Evolutionary conservation across 768 basidiomycete species (phyloP), one percentile per base, ranked within the genome.

Genomic region (Suillus hirtellus): DNA sequence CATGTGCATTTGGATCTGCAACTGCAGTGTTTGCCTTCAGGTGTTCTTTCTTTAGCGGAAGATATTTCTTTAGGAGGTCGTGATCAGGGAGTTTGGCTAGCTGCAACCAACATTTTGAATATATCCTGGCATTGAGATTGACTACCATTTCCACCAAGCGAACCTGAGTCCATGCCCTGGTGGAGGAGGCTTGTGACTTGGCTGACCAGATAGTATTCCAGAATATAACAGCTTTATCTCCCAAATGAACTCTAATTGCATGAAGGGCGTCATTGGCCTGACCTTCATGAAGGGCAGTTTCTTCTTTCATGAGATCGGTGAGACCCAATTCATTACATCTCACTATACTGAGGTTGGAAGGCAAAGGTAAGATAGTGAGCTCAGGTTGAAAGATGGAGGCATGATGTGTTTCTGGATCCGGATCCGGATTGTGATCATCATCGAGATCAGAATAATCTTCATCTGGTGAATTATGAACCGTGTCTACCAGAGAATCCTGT

Each of bases 221-320:
- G 37, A 56, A 65, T 7, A 65, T 42, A 14, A 65, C 54, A 10
- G 67, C 58, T 43, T 68, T 69, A 27, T 69, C 31, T 1, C 60
- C 61, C 4, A 69, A 44, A 7, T 61, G 46, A 4, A 60, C 12
- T 14, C 61, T 4, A 10, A 69, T 21, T 1, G 46, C 49, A 1
- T 70, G 59, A 10, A 70, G 62, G 12, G 63, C 52, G 38, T 70
- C 67, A 59, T 70, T 70, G 10, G 67, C 69, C n/a, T 68, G 63
- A 4, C 63, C 62, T 49, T 63, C 40, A 3, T 44, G 0, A 2
- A 68, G 62, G n/a, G 59, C 14, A 17, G 56, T 37, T 42, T 70
- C 68, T 50, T 63, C 55, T 11, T 55, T 19, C 17, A 59, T 58
- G 4, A 68, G 34, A 10, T 37, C 3, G 5, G 11, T 44, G 0